Evolutionary conservation across 73 alveolate genomes (phyloP), one percentile per base, ranked within the genome.

Genomic region (Breviolum minutum): DNA sequence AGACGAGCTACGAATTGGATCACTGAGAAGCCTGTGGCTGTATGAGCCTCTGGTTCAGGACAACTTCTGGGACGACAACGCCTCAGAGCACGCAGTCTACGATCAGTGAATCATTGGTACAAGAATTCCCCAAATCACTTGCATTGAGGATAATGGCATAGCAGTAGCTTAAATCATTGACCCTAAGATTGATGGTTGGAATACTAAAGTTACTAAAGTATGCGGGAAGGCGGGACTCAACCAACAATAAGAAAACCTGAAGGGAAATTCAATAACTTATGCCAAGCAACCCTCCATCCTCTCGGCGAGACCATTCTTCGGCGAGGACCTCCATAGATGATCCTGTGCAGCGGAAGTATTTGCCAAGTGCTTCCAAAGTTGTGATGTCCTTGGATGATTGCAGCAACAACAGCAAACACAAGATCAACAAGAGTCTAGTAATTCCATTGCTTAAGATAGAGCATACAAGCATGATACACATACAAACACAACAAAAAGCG

Each of bases 261-360:
- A 40, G 54, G 54, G 54, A 40, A 40, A 3, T 40, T 40, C 54
- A 40, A 30, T 48, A 71, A 8, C 40, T 71, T 11, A 77, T 7
- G 54, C 64, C 82, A 13, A 87, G 95, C 54, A 10, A 54, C 96
- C 96, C 96, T 62, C 96, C 96, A 13, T 90, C 74, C 32, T 74
- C 73, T 20, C 87, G 68, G 29, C 63, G 54, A 27, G 69, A 16
- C 97, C 97, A 92, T 22, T 80, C 97, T 68, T 92, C 97, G 5
- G 90, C 97, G 60, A 92, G 40, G 48, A 73, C 97, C 54, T 92
- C 97, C 97, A 92, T 92, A 27, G 97, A 92, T 6, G 97, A 92
- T 48, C 97, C 97, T 4, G 97, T 92, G 80, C 88, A 71, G n/a
- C 97, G 97, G 68, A 92, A 92, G 89, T 54, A 71, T 63, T 61